Evolutionary conservation across 345 rosid genomes (phyloP), one percentile per base, ranked within the genome.

Genomic region (Gossypioides kirkii): DNA sequence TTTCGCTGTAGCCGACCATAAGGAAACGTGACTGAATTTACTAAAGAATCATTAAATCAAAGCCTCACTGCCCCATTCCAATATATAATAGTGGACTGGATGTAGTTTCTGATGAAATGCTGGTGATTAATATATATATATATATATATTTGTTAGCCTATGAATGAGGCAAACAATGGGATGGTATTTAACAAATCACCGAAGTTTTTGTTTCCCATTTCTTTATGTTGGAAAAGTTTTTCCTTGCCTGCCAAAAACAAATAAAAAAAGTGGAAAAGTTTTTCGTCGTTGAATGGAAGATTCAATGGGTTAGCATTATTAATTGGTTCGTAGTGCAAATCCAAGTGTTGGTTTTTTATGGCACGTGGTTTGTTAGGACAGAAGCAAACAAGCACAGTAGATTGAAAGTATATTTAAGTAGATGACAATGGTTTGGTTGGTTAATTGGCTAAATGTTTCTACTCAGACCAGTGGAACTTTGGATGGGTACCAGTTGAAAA

Each of bases 1-100:
- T 26, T 49, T 49, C 59, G 43, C 25, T 49, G 59, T 68, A 68
- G 72, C 72, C 72, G 45, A 68, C 72, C 59, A 68, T 49, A 68
- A 28, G 23, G 17, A 68, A 77, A 77, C 74, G 59, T 77, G 77
- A 68, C 70, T 20, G 12, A 73, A 68, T 73, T 61, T 13, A 22
- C 56, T 26, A n/a, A 36, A 38, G 61, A 43, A 36, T 64, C 53
- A 28, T 3, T 6, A 18, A 36, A 22, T 23, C 74, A 14, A 32
- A 52, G 52, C 7, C 49, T 55, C 59, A 28, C 70, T 42, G 36
- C n/a, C 46, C 18, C 55, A 23, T 3, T 58, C 6, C 10, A 4
- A 1, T 67, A 26, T 10, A 68, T 65, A 43, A 43, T 65, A 16
- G 16, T 49, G 0, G 45, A 26, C 17, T 26, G 0, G 45, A 26